Evolutionary conservation across 2,329 filamentous ascomycete species (phyloP), one percentile per base, ranked within the genome.

Genomic region (Penicillium sp.): DNA sequence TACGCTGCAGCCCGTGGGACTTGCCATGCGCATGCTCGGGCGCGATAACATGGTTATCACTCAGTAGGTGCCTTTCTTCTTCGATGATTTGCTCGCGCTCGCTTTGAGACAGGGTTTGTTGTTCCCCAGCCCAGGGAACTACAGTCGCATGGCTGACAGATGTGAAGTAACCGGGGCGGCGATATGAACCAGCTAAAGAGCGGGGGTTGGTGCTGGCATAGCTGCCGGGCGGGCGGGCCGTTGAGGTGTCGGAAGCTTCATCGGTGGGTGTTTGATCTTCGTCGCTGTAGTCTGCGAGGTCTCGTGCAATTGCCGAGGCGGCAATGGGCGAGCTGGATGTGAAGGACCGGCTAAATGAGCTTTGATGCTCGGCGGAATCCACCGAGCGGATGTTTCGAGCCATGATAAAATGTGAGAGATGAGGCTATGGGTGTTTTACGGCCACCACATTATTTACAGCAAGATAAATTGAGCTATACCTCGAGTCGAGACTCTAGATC

Each of bases 141-240:
- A 95, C 80, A 5, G 87, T 83, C 4, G 88, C 86, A 51, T 90
- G 81, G 1, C 85, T 82, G 25, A 87, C 86, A 13, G 87, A 88
- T 56, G 84, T 89, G 31, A 94, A 86, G 67, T 87, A 88, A 62
- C 86, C 89, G 1, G 91, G 90, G 44, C 91, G 83, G 52, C 89
- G 85, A 75, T 94, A 96, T 32, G 83, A 83, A 35, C 82, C 81
- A 18, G 80, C 78, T 75, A 88, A 79, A 16, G 83, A 82, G 59
- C 76, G 70, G 16, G 68, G 65, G 34, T 70, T 69, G 29, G 65
- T 71, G 18, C 71, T 60, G 52, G 76, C 55, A 58, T 72, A 53
- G 61, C 71, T 69, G 60, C 71, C 70, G 18, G 70, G 60, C 46
- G 77, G 73, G 60, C 75, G 73, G 50, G 78, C 63, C 10, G 77